These are phyloP conservation scores for Xylariaceae sp. DNA, from an alignment of 2,329 filamentous ascomycete species.

Conservation along the genomic window DNA sequence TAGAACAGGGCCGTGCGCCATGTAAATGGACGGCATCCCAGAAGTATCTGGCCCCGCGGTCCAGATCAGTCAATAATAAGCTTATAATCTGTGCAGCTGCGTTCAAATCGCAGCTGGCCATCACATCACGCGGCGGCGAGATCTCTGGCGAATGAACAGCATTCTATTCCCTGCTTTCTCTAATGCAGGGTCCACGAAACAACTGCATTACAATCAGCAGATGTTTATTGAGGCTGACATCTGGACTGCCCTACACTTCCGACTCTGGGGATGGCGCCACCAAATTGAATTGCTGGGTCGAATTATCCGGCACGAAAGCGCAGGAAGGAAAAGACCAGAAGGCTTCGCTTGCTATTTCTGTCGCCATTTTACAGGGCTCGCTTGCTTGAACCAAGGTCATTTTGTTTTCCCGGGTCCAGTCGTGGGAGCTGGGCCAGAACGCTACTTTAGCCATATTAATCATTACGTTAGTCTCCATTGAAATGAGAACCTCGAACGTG, in stretches of 20 bases:
- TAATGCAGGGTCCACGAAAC: slow-evolving; percentile 3
- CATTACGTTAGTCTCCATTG: slow-evolving; percentile 6
- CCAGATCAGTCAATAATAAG: slow-evolving; percentile 20
- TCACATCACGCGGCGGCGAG: background rate
- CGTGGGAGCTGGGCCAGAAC: slow-evolving; percentile 2
- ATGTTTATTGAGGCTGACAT: slow-evolving; percentile 23
- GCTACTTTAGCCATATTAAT: slow-evolving; percentile 22
- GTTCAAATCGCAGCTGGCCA: slow-evolving; percentile 1
- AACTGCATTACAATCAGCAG: slow-evolving; percentile 11
- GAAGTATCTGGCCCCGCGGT: slow-evolving; percentile 16
- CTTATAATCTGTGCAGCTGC: slow-evolving; percentile 6
- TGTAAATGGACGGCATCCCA: slow-evolving; percentile 10
- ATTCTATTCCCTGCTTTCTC: slow-evolving; percentile 4
- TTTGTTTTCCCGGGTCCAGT: slow-evolving; percentile 14
- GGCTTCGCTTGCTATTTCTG: slow-evolving; percentile 19
- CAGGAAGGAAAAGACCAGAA: slow-evolving; percentile 10
- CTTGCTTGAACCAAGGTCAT: slow-evolving; percentile 5
- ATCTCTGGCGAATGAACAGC: background rate
- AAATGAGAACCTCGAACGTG: background rate
- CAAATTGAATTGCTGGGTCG: slow-evolving; percentile 8
- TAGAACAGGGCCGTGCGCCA: slow-evolving; percentile 3
- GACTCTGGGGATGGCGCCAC: slow-evolving; percentile 18
- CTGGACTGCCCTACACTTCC: slow-evolving; percentile 27
- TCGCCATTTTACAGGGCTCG: slow-evolving; percentile 13
- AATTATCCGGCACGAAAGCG: slow-evolving; percentile 21